Evolutionary conservation across 495 filamentous ascomycete species (phyloP), one percentile per base, ranked within the genome.

Genomic region (Choiromyces venosus): DNA sequence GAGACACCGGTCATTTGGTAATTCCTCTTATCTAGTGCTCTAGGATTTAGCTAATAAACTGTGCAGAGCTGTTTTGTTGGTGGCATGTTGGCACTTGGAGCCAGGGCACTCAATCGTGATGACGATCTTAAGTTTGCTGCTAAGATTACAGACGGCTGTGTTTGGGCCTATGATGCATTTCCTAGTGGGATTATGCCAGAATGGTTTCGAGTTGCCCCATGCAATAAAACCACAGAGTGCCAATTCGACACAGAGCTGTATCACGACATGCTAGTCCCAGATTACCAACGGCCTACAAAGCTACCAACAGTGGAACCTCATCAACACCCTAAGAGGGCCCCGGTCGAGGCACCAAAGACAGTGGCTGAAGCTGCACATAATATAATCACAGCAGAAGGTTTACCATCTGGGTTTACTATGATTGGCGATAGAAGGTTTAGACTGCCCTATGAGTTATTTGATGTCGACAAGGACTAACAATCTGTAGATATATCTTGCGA

Each of bases 181-280:
- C 85, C 87, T 1, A 91, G 90, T 0, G 96, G 94, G 5, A 92
- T 99, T 76, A 97, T 97, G 93, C 94, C 95, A 1, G 95, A 99
- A 82, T 82, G 82, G 8, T 91, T 92, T 71, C 79, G 80, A 7
- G 82, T 90, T 0, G 76, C 94, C 36, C 87, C 89, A 2, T 99
- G 95, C 80, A 84, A 86, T n/a, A 85, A 89, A 71, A 80, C 79
- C 6, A 81, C 86, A 38, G 82, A 87, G 29, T 99, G 95, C 80
- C 83, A 87, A 14, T 98, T 91, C 88, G 91, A 94, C 79, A 85
- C 93, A 81, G 91, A 88, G 1, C 81, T 83, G 37, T 96, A 78
- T 46, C 77, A 78, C 29, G 76, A 78, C 38, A 71, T 73, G 61
- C 66, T 78, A 14, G 76, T 78, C 52, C 76, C 76, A 37, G 71